Percentiles rank a stretch among this genome's conserved stretches.
Conservation (phyloP, 495 filamentous ascomycete species). For the Penicillium maclennaniae region DNA sequence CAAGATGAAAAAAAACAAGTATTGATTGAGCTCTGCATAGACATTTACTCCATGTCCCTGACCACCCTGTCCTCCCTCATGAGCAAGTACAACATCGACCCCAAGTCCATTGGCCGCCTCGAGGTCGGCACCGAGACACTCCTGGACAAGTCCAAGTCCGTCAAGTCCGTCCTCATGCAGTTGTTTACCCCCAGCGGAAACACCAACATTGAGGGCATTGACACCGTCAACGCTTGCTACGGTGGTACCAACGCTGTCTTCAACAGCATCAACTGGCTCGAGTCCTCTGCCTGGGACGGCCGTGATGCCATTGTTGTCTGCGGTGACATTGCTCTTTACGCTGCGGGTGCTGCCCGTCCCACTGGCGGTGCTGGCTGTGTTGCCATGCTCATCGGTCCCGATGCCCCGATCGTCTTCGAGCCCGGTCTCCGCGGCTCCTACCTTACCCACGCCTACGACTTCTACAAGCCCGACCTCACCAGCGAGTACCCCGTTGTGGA, state of each 20-base stretch:
- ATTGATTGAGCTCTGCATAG: constrained; percentile 39
- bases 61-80: constrained; percentile 86
- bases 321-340: constrained; percentile 97
- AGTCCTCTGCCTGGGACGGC: constrained; percentile 97
- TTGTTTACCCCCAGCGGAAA: constrained; percentile 80
- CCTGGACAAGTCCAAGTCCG: constrained; percentile 98
- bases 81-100: constrained; percentile 90
- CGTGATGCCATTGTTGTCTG: constrained; percentile 89
- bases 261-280: constrained; percentile 96
- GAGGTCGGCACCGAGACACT: constrained; percentile 98
- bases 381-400: constrained; percentile 88
- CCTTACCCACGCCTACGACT: constrained; percentile 95
- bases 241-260: constrained; percentile 97
- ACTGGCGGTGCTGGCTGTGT: constrained; percentile 95
- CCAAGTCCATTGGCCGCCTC: constrained; percentile 82
- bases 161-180: constrained; percentile 99
- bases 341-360: constrained; percentile 90
- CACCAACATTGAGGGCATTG: constrained; percentile 93
- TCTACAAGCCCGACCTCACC: constrained; percentile 98
- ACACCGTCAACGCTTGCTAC: constrained; percentile 97
- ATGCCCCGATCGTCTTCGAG: constrained; percentile 89
- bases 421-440: constrained; percentile 88
- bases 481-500: constrained; percentile 98
- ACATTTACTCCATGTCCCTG: constrained; percentile 96
- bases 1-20: not conserved